Evolutionary conservation across 768 basidiomycete genomes (phyloP), one percentile per base, ranked within the genome.

Genomic region (Rhizopogon vinicolor): DNA sequence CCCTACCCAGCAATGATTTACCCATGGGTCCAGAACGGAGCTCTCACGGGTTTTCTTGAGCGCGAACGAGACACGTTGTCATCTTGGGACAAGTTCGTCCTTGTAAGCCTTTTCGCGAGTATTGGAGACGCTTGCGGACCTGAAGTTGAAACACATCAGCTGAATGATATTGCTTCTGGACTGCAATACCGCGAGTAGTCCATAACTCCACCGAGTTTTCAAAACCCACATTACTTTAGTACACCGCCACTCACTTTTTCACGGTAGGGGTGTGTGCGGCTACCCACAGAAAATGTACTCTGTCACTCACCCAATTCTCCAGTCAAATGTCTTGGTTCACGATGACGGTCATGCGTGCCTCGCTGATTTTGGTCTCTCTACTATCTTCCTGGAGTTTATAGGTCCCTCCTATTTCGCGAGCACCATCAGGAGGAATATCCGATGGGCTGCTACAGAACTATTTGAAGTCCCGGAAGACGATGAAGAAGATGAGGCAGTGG

Each of bases 391-490:
- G n/a, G 72, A 75, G 53, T 63, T 72, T 53, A 63, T 68, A 40
- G 61, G 65, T 18, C 2, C 68, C 63, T 51, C 50, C 3, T 51
- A 51, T 14, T 2, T 41, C 19, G 41, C 50, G 13, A 75, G 75
- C 66, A 39, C 19, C 14, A 41, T 35, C 19, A 54, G 39, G 13
- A 76, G 78, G 5, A 71, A 74, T n/a, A 69, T 76, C 25, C 70
- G 78, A 0, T 78, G 76, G 75, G 73, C 76, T 6, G 78, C 75
- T 45, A 61, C 74, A 0, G 59, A 69, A 16, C 61, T 78, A 1
- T 77, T 72, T 56, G 28, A 25, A 8, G 6, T 54, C 28, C 74
- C 29, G 7, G 29, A 29, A 1, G 29, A 29, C 7, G 29, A 29
- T 29, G 29, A 29, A 4, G 29, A 29, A 2, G 7, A 29, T 7